Evolutionary conservation across 495 filamentous ascomycete species (phyloP).

Genomic region (Penicillium steckii): DNA sequence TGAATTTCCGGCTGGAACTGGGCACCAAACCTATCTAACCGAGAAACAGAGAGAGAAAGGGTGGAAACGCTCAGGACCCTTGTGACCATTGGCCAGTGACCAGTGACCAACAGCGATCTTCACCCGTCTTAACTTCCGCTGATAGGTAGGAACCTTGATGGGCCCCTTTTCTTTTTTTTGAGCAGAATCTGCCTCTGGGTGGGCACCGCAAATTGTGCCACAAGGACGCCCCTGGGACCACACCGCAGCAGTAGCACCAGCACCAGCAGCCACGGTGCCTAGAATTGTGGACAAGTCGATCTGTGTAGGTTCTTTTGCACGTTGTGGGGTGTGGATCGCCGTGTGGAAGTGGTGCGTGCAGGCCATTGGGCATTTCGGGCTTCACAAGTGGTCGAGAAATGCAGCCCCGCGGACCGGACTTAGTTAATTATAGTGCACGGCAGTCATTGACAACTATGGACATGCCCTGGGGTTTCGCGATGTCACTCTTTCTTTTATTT

Average conservation of each 20-base stretch:
- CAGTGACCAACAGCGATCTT: constrained; percentile 11
- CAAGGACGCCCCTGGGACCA: constrained; percentile 5
- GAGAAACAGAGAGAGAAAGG: no score
- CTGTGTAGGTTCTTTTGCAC: constrained; percentile 24
- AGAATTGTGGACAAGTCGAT: constrained; percentile 5
- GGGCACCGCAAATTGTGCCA: constrained; percentile 6
- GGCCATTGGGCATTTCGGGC: constrained; percentile 16
- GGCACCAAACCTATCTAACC: not conserved
- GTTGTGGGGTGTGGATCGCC: constrained; percentile 31
- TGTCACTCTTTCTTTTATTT: no score
- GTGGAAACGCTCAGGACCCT: not conserved
- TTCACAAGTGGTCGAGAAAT: constrained; percentile 6
- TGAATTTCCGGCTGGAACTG: no score
- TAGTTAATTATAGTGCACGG: constrained; percentile 1
- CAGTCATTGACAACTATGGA: not conserved
- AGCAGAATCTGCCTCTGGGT: not conserved
- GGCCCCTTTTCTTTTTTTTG: not conserved
- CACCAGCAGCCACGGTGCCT: constrained; percentile 3
- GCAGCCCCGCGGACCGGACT: constrained; percentile 12
- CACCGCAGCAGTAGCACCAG: no score
- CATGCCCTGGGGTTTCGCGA: no score
- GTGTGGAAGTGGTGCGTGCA: constrained; percentile 15
- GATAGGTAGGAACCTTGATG: constrained; percentile 10
- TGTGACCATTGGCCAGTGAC: no score
- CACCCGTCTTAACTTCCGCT: constrained; percentile 10